These are phyloP conservation scores for Yamadazyma kitorensis DNA, from an alignment of 805 yeast genomes.

Conservation along the genomic window DNA sequence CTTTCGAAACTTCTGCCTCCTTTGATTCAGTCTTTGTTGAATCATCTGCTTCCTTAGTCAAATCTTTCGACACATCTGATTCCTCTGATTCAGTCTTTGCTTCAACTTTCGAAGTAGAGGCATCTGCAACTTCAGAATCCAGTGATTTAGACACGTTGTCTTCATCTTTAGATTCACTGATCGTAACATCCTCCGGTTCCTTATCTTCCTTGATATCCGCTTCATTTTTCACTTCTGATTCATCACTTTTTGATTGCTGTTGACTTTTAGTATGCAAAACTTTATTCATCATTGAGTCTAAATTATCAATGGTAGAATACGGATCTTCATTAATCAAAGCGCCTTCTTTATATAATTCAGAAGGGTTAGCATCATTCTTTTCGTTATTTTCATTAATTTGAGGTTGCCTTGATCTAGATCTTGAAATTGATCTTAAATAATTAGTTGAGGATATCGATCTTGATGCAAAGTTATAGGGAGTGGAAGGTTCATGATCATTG, in stretches of 20 bases:
- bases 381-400: constrained; percentile 16
- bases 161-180: background rate
- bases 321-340: constrained; percentile 53
- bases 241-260: too few relatives aligned
- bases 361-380: constrained; percentile 29
- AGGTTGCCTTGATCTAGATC: constrained; percentile 56
- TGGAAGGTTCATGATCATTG: constrained; percentile 39
- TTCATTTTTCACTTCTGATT: constrained; percentile 1
- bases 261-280: too few relatives aligned
- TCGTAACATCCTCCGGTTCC: background rate
- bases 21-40: too few relatives aligned
- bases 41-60: background rate
- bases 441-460: constrained; percentile 43
- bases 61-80: too few relatives aligned
- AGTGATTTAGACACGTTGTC: too few relatives aligned
- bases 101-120: too few relatives aligned
- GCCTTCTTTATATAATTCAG: constrained; percentile 53
- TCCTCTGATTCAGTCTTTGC: too few relatives aligned
- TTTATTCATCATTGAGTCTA: constrained; percentile 40
- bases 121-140: too few relatives aligned
- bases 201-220: background rate
- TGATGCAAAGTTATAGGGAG: constrained; percentile 61
- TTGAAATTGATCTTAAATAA: constrained; percentile 63
- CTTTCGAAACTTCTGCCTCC: constrained; percentile 11
- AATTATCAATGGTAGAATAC: constrained; percentile 43